Conservation (phyloP, 495 filamentous ascomycete species). For the Astrothelium subdiscretum region DNA sequence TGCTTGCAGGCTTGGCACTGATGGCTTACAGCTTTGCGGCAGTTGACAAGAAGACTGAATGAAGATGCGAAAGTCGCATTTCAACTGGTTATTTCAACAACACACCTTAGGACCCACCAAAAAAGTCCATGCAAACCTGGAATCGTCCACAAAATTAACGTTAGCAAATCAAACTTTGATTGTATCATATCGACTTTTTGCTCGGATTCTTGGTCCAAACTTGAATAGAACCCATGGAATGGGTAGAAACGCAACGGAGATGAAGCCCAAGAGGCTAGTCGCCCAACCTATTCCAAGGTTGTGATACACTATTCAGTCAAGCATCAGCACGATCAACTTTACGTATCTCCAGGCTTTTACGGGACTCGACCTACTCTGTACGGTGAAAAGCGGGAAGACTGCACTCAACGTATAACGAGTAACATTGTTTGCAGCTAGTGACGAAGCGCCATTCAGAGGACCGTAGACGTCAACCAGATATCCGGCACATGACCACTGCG, state of each 20-base stretch:
- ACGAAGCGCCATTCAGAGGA: conserved; percentile 45
- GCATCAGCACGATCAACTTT: not conserved
- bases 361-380: conserved; percentile 23
- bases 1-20: not conserved
- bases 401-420: conserved; percentile 50
- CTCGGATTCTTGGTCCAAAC: conserved; percentile 24
- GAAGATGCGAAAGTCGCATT: not conserved
- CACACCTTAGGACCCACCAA: too few relatives aligned
- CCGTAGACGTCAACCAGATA: conserved; percentile 53
- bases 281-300: conserved; percentile 33
- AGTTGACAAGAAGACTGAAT: not conserved
- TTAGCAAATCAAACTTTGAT: too few relatives aligned
- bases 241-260: conserved; percentile 28
- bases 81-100: not conserved
- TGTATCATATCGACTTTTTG: conserved; percentile 14
- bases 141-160: too few relatives aligned
- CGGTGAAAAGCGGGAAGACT: conserved; percentile 50
- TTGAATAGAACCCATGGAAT: conserved; percentile 35
- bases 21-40: not conserved
- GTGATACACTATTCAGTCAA: conserved; percentile 25
- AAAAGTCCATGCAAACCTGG: too few relatives aligned
- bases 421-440: conserved; percentile 52
- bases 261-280: conserved; percentile 32
- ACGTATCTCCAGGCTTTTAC: not conserved
- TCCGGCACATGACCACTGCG: conserved; percentile 29